phyloP scores from a whole-genome alignment of 2,329 filamentous ascomycete species.

The Parafenestella ontariensis region DNA sequence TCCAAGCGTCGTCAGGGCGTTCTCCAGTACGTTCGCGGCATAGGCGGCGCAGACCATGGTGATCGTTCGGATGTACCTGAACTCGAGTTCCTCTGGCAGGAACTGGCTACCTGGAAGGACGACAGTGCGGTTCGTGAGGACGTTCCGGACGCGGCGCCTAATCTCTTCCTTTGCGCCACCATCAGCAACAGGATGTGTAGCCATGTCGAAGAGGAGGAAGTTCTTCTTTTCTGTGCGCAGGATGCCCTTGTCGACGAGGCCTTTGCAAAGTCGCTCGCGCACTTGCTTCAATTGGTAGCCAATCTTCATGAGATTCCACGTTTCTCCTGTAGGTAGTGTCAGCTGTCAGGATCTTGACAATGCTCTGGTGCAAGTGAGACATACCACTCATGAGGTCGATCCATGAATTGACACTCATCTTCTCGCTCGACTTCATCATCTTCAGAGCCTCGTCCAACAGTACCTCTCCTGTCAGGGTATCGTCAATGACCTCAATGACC shows the following conservation, averaged over 20 bases:
- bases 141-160: slow-evolving; percentile 85
- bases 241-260: slow-evolving; percentile 97
- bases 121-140: slow-evolving; percentile 92
- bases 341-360: slow-evolving; percentile 18
- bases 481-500: slow-evolving; percentile 95
- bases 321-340: slow-evolving; percentile 73
- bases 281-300: slow-evolving; percentile 99
- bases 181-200: slow-evolving; percentile 95
- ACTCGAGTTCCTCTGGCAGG: slow-evolving; percentile 92
- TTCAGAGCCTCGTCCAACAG: slow-evolving; percentile 96
- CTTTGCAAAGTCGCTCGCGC: slow-evolving; percentile 94
- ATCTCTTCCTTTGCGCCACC: slow-evolving; percentile 98
- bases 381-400: slow-evolving; percentile 98
- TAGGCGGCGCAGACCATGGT: slow-evolving; percentile 98
- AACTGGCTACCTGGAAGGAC: slow-evolving; percentile 87
- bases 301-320: slow-evolving; percentile 99
- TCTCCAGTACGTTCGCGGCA: slow-evolving; percentile 96
- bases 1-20: slow-evolving; percentile 90
- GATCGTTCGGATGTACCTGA: slow-evolving; percentile 89
- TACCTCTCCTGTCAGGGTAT: slow-evolving; percentile 94
- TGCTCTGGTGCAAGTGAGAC: slow-evolving; percentile 32
- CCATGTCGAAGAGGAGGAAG: slow-evolving; percentile 99
- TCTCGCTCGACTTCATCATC: slow-evolving; percentile 99
- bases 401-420: slow-evolving; percentile 99
- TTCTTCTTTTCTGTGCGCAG: slow-evolving; percentile 98